A percentile compares a stretch with the other conserved stretches of the same genome.
These are phyloP conservation scores for Mycosphaerella sp. DNA, from an alignment of 2,329 filamentous ascomycete genomes.

Conservation along the genomic window DNA sequence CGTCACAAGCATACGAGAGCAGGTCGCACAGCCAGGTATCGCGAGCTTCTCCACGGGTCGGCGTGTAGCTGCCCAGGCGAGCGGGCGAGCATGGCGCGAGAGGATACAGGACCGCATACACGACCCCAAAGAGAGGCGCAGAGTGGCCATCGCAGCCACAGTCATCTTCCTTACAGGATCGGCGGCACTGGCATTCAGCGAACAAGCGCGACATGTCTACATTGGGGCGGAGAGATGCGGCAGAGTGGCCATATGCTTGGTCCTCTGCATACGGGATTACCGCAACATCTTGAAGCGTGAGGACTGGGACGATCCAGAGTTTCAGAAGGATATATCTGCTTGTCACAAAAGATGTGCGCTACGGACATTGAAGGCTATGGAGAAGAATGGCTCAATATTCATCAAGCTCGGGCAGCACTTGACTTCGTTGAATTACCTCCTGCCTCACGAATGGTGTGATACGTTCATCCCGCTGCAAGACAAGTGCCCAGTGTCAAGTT, in stretches of 20 bases:
- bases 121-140: constrained; percentile 20
- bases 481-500: constrained; percentile 86
- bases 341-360: constrained; percentile 92
- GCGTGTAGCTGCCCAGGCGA: constrained; percentile 19
- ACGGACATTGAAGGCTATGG: constrained; percentile 75
- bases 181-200: constrained; percentile 46
- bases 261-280: constrained; percentile 82
- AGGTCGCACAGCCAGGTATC: not conserved
- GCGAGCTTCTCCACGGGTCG: constrained; percentile 3
- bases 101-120: constrained; percentile 18
- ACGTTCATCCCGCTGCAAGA: constrained; percentile 97
- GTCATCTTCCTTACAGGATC: constrained; percentile 31
- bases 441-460: constrained; percentile 85
- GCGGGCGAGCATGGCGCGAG: constrained; percentile 28
- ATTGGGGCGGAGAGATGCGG: constrained; percentile 69
- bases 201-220: constrained; percentile 69
- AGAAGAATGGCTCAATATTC: constrained; percentile 96
- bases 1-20: not conserved
- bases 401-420: constrained; percentile 97
- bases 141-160: constrained; percentile 29
- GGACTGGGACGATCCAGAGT: constrained; percentile 54
- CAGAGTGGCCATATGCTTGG: constrained; percentile 67
- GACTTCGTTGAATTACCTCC: constrained; percentile 90
- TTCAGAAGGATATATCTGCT: constrained; percentile 62
- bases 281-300: constrained; percentile 70